Evolutionary conservation across 257 asterid genomes (phyloP).

Genomic region (Dorcoceras hygrometricum): DNA sequence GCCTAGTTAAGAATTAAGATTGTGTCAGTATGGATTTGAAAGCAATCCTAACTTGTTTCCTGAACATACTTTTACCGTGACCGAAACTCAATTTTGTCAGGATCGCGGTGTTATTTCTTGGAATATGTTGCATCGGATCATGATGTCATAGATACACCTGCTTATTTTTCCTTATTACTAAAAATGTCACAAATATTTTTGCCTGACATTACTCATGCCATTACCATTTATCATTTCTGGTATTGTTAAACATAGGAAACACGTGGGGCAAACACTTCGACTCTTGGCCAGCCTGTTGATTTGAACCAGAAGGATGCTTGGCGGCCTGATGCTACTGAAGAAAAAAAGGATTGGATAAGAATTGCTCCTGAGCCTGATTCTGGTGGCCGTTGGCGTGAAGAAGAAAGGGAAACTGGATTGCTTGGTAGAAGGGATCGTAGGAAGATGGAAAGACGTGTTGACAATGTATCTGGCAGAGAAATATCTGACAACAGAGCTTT

Average conservation of each 20-base stretch:
- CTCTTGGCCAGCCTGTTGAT: slow-evolving; percentile 80
- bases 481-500: slow-evolving; percentile 55
- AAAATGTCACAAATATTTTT: no score
- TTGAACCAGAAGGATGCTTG: slow-evolving; percentile 74
- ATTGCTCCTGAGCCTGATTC: slow-evolving; percentile 59
- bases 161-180: neutral
- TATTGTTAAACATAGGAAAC: slow-evolving; percentile 44
- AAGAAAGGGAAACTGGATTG: slow-evolving; percentile 98
- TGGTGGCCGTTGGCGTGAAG: slow-evolving; percentile 99
- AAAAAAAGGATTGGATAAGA: slow-evolving; percentile 84
- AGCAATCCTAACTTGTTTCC: neutral
- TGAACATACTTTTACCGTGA: neutral
- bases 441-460: slow-evolving; percentile 81
- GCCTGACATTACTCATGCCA: no score
- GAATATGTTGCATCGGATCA: neutral
- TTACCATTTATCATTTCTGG: slow-evolving; percentile 27
- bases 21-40: neutral
- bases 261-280: slow-evolving; percentile 79
- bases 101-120: neutral
- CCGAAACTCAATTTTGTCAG: neutral
- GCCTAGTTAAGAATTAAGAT: neutral
- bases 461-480: slow-evolving; percentile 67
- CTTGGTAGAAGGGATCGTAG: slow-evolving; percentile 93
- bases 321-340: slow-evolving; percentile 75
- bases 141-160: neutral